Evolutionary conservation across 345 rosid genomes (phyloP).

Genomic region (Brassica cretica): DNA sequence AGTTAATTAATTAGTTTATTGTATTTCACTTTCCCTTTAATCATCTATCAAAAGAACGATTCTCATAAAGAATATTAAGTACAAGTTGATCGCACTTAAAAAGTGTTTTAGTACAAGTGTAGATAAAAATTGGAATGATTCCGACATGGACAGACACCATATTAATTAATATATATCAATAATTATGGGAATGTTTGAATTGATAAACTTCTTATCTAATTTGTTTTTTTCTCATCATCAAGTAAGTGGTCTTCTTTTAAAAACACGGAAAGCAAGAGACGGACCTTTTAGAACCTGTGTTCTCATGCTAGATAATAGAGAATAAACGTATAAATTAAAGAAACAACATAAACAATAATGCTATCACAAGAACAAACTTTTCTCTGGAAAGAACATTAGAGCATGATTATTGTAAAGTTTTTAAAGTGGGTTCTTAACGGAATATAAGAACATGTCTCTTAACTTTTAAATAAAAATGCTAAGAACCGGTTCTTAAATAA

Average conservation of each 20-base stretch:
- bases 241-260: neutral
- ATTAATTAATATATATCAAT: neutral
- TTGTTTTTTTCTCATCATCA: neutral
- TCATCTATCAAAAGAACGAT: slow-evolving; percentile 10
- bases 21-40: neutral
- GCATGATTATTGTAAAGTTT: no score
- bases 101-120: neutral
- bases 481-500: no score
- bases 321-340: neutral
- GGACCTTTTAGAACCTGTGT: neutral
- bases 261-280: neutral
- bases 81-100: slow-evolving; percentile 11
- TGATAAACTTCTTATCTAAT: neutral
- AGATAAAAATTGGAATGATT: slow-evolving; percentile 1
- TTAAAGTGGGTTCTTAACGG: no score
- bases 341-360: slow-evolving; percentile 36
- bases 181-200: neutral
- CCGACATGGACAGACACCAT: no score
- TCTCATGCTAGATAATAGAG: slow-evolving; percentile 6
- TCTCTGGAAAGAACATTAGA: slow-evolving; percentile 10
- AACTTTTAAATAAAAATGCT: no score
- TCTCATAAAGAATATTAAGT: slow-evolving; percentile 17
- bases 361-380: slow-evolving; percentile 4
- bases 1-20: slow-evolving; percentile 5
- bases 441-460: no score